Evolutionary conservation across 1,284 basidiomycete genomes (phyloP).

Genomic region (Austropuccinia psidii): DNA sequence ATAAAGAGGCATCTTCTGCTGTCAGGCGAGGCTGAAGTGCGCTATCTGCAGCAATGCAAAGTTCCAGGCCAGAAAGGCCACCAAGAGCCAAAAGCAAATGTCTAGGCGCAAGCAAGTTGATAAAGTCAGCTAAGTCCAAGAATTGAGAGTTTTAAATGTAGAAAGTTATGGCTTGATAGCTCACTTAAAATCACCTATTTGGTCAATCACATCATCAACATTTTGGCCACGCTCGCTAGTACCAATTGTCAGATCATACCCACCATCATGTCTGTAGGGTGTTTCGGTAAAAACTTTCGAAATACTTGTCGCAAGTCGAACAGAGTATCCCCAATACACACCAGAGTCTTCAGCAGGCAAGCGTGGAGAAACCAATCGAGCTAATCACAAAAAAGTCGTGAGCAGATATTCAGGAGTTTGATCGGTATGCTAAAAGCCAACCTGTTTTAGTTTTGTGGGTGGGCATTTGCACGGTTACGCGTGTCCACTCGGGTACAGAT

Average conservation of each 20-base stretch:
- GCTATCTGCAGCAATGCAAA: constrained; percentile 43
- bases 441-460: background rate
- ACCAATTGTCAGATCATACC: constrained; percentile 46
- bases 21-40: constrained; percentile 42
- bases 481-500: constrained; percentile 38
- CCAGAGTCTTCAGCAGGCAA: constrained; percentile 42
- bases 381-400: constrained; percentile 4
- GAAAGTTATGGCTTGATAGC: constrained; percentile 11
- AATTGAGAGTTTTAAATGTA: constrained; percentile 13
- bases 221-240: constrained; percentile 44
- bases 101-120: background rate
- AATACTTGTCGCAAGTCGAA: constrained; percentile 42
- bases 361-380: constrained; percentile 43
- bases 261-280: constrained; percentile 38
- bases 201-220: constrained; percentile 36
- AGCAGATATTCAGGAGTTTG: background rate
- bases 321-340: constrained; percentile 46
- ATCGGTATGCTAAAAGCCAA: background rate
- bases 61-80: constrained; percentile 45
- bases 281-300: constrained; percentile 38
- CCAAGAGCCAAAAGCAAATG: constrained; percentile 46
- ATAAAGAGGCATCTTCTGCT: constrained; percentile 41
- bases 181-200: constrained; percentile 27
- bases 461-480: constrained; percentile 45
- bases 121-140: constrained; percentile 7